Base-by-base conservation (phyloP, 1,284 basidiomycete species). In the Sphagnurus paluster region DNA sequence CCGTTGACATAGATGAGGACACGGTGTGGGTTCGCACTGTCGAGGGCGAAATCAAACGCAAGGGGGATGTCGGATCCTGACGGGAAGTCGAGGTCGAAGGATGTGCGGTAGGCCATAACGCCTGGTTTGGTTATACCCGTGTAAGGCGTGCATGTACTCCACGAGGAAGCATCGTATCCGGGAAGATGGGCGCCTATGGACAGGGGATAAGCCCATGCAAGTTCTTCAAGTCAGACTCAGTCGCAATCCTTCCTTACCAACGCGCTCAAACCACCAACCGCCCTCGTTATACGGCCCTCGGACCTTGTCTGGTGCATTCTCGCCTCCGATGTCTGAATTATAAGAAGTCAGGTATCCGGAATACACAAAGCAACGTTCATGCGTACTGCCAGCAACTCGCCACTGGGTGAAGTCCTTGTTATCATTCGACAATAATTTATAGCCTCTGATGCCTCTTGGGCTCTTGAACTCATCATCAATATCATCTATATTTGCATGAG, bases 211-310 rank as follows among this genome's bases (percentile, higher is more conserved):
- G n/a, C n/a, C n/a, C n/a, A n/a, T n/a, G 3, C 38, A 5, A 11
- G 26, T 29, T 33, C 20, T 33, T 8, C 16, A n/a, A 34, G 19
- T 28, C 7, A 19, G 14, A 37, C 36, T 26, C 5, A 10, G 21
- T 16, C n/a, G 17, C 42, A 3, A 4, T 11, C 10, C 10, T n/a
- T 11, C 25, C 71, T 58, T 65, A 56, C 76, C 76, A 37, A 65
- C 52, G 13, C 77, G 70, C 54, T 80, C 77, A 29, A 69, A 75
- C 55, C 68, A 73, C 44, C 75, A 68, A 0, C 78, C 78, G 5
- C 76, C 77, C 56, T 77, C 76, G 53, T 79, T 79, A 36, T 75
- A 69, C 1, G 72, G 66, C 2, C 74, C 70, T 10, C 77, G 67
- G 3, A 72, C 64, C 26, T 56, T 35, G 42, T 68, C 66, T 4